These are phyloP conservation scores for Chaetomium olivaceum DNA, from an alignment of 2,329 filamentous ascomycete genomes.

Conservation along the genomic window DNA sequence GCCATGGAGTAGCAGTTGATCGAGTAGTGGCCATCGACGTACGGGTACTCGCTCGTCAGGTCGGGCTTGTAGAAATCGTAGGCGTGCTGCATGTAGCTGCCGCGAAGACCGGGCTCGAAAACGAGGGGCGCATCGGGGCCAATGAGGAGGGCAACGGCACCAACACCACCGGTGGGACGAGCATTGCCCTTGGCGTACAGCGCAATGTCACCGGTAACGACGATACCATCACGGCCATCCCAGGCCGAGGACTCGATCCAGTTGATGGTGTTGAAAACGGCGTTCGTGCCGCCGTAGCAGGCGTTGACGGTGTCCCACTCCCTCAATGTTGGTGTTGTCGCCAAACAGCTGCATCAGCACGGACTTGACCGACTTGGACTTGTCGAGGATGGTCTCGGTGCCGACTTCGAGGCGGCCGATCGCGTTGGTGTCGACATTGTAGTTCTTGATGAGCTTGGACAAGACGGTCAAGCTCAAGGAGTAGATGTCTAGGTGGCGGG, in stretches of 20 bases:
- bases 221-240: constrained; percentile 80
- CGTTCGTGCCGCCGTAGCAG: constrained; percentile 85
- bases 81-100: constrained; percentile 77
- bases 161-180: constrained; percentile 77
- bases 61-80: constrained; percentile 94
- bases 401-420: constrained; percentile 82
- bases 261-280: constrained; percentile 79
- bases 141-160: constrained; percentile 75
- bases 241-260: constrained; percentile 85
- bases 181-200: constrained; percentile 83
- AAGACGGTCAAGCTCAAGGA: constrained; percentile 77
- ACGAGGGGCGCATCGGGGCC: constrained; percentile 76
- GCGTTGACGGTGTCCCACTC: constrained; percentile 82
- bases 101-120: constrained; percentile 75
- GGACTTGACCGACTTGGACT: constrained; percentile 88
- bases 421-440: constrained; percentile 75
- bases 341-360: constrained; percentile 85
- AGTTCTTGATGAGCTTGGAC: constrained; percentile 77
- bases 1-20: constrained; percentile 79
- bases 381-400: constrained; percentile 83
- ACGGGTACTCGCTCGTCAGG: constrained; percentile 82
- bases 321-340: constrained; percentile 81
- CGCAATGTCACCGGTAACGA: constrained; percentile 79
- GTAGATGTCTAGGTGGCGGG: constrained; percentile 69
- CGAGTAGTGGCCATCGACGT: constrained; percentile 82